Evolutionary conservation across 2,329 filamentous ascomycete species (phyloP).

Genomic region (Nothophoma quercina): DNA sequence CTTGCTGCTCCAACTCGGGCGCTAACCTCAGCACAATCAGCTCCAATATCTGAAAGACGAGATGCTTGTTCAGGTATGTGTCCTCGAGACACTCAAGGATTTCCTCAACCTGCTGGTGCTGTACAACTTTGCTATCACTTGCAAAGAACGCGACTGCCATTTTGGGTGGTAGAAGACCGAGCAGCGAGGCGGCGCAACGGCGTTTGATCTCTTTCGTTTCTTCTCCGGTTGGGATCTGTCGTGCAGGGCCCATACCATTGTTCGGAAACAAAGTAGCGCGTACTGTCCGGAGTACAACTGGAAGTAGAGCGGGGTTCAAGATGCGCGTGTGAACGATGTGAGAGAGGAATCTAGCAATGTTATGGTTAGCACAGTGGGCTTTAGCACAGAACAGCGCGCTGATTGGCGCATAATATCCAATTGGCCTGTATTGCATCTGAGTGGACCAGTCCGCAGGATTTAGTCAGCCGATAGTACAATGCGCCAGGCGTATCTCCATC

Average conservation of each 20-base stretch:
- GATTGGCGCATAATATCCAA: conserved; percentile 37
- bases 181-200: conserved; percentile 69
- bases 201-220: conserved; percentile 69
- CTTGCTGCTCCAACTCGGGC: conserved; percentile 80
- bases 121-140: conserved; percentile 54
- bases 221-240: conserved; percentile 65
- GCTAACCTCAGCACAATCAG: conserved; percentile 80
- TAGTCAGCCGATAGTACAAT: conserved; percentile 32
- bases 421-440: conserved; percentile 19
- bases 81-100: conserved; percentile 80
- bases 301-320: conserved; percentile 54
- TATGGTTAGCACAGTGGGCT: conserved; percentile 37
- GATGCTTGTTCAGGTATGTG: conserved; percentile 89
- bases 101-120: conserved; percentile 66
- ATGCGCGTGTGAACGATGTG: conserved; percentile 53
- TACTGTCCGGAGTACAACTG: conserved; percentile 67
- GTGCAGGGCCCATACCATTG: conserved; percentile 74
- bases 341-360: conserved; percentile 54
- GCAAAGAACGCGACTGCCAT: conserved; percentile 48
- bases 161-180: conserved; percentile 56
- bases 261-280: conserved; percentile 86
- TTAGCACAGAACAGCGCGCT: conserved; percentile 17
- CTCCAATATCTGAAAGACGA: conserved; percentile 84
- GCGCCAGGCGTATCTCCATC: not conserved
- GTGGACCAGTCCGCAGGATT: conserved; percentile 29